Evolutionary conservation across 768 basidiomycete species (phyloP), one percentile per base, ranked within the genome.

Genomic region (Mycena rosella): DNA sequence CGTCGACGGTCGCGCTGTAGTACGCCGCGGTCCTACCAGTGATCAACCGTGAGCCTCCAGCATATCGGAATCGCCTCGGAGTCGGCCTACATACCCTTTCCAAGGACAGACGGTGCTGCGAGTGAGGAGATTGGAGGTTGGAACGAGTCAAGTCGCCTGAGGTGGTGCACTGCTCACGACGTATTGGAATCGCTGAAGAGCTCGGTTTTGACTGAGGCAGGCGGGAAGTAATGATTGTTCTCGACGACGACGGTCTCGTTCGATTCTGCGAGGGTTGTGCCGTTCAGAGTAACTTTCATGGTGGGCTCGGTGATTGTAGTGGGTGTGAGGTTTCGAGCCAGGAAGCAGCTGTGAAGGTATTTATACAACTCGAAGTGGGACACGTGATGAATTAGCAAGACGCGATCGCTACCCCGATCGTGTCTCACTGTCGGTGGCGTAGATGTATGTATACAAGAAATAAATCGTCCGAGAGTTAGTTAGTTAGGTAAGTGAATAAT

Each of bases 171-270:
- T 63, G 77, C 80, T 78, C 61, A 90, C 89, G 77, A 80, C 0
- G 89, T 91, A 38, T 78, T 69, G 2, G 93, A 93, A 22, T 79
- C 74, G 18, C 65, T 80, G 68, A 93, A 82, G 15, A 82, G 68
- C 5, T 80, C 76, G 45, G 76, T 80, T 44, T 84, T 80, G 27
- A 94, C 79, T 1, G 85, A 78, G 2, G 80, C 75, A 0, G 88
- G 88, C 5, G 93, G 91, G 75, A 94, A 94, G 78, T 93, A 93
- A 68, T 91, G 87, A 69, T 91, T 93, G 15, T 85, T 85, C 71
- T 93, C 91, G 51, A 94, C 84, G 8, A 86, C 75, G 38, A 87
- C 78, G 0, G 91, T 89, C 0, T 81, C 77, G 68, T 81, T 77
- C 9, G 85, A 86, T 60, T 91, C 85, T 0, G 92, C 92, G 71